These are phyloP conservation scores for Herpotrichia juniperi DNA, from an alignment of 2,329 filamentous ascomycete genomes.

Conservation along the genomic window DNA sequence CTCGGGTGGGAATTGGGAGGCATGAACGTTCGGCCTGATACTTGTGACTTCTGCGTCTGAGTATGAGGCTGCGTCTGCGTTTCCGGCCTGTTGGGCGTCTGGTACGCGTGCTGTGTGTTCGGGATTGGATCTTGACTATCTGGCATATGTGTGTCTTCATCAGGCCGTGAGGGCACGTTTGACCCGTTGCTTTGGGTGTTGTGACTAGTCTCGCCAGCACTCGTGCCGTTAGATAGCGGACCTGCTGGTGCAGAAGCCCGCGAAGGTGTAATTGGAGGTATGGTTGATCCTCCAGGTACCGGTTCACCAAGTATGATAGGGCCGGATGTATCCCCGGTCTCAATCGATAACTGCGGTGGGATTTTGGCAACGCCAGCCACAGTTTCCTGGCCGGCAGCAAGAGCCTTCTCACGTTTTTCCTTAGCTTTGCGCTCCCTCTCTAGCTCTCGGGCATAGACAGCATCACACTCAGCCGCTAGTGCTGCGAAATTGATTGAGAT, in stretches of 20 bases:
- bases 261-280: constrained; percentile 52
- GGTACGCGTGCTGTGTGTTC: constrained; percentile 39
- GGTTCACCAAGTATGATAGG: constrained; percentile 66
- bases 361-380: constrained; percentile 48
- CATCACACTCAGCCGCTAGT: constrained; percentile 76
- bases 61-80: constrained; percentile 51
- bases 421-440: constrained; percentile 67
- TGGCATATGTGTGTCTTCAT: constrained; percentile 53
- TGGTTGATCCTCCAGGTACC: constrained; percentile 58
- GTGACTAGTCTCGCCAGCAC: constrained; percentile 37
- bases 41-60: constrained; percentile 66
- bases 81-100: constrained; percentile 36
- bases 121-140: constrained; percentile 48
- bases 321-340: constrained; percentile 51
- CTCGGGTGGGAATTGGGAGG: constrained; percentile 62
- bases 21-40: constrained; percentile 66
- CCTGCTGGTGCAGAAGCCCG: constrained; percentile 51
- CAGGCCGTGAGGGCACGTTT: constrained; percentile 44
- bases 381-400: constrained; percentile 48
- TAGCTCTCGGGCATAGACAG: constrained; percentile 72
- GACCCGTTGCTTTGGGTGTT: constrained; percentile 50
- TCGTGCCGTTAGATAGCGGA: constrained; percentile 65
- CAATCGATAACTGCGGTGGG: constrained; percentile 49
- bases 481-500: constrained; percentile 71
- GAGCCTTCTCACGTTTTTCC: constrained; percentile 56